These are phyloP conservation scores for Colletotrichum lentis DNA, from an alignment of 2,329 filamentous ascomycete genomes.

Conservation along the genomic window DNA sequence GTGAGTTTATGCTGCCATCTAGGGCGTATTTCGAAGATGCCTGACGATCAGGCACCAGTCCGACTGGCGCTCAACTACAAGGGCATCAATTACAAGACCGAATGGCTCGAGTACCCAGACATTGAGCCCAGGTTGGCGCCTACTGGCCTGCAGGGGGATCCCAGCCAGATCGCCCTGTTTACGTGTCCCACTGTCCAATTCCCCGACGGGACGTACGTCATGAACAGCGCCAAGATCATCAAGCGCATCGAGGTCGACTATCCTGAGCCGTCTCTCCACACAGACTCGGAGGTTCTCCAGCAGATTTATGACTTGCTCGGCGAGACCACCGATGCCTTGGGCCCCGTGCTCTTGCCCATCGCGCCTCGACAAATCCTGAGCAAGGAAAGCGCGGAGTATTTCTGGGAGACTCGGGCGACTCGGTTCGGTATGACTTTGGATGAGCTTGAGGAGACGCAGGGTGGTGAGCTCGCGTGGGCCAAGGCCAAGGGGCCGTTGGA, in stretches of 20 bases:
- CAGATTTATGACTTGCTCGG: slow-evolving; percentile 54
- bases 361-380: slow-evolving; percentile 63
- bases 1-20: slow-evolving; percentile 48
- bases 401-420: slow-evolving; percentile 59
- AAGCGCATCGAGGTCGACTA: slow-evolving; percentile 64
- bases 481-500: slow-evolving; percentile 49
- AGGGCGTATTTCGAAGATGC: background rate
- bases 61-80: slow-evolving; percentile 75
- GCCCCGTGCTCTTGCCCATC: slow-evolving; percentile 54
- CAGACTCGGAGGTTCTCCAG: slow-evolving; percentile 61
- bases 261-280: slow-evolving; percentile 64
- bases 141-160: slow-evolving; percentile 56
- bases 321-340: slow-evolving; percentile 46
- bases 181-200: slow-evolving; percentile 65
- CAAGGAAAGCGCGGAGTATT: slow-evolving; percentile 62
- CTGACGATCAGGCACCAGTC: slow-evolving; percentile 52
- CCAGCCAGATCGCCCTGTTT: slow-evolving; percentile 52
- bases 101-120: slow-evolving; percentile 76
- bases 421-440: slow-evolving; percentile 61
- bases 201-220: slow-evolving; percentile 65
- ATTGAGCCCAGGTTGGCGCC: slow-evolving; percentile 63
- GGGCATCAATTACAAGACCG: slow-evolving; percentile 69
- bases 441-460: slow-evolving; percentile 56
- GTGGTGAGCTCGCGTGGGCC: slow-evolving; percentile 60
- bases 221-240: slow-evolving; percentile 71